Evolutionary conservation across 257 asterid species (phyloP).

Genomic region (Jaltomata sinuosa): DNA sequence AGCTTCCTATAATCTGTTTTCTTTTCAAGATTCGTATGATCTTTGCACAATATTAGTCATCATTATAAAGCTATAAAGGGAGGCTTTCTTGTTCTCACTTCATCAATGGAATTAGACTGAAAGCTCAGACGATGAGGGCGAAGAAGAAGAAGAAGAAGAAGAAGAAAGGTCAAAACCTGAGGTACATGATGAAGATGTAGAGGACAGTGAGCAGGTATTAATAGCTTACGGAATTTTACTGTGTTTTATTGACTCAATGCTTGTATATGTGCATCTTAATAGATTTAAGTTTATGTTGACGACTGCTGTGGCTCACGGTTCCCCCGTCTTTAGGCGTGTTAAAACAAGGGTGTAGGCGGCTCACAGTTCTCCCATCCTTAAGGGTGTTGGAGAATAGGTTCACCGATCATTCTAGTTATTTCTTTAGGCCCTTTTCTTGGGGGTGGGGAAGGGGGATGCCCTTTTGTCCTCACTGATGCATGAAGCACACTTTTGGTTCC

Average conservation of each 20-base stretch:
- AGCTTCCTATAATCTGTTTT: background rate
- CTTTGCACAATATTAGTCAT: background rate
- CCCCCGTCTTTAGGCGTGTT: background rate
- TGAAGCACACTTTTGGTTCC: background rate
- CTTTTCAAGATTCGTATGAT: background rate
- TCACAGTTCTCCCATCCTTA: background rate
- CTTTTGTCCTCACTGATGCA: background rate
- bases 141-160: slow-evolving; percentile 49
- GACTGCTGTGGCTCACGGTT: background rate
- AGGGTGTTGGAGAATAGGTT: background rate
- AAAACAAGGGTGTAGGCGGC: background rate
- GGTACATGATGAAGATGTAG: slow-evolving; percentile 47
- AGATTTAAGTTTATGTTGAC: background rate
- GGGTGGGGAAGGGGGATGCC: background rate
- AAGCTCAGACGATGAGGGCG: slow-evolving; percentile 80
- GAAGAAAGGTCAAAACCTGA: slow-evolving; percentile 70
- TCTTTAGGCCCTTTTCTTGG: background rate
- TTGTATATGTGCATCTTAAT: background rate
- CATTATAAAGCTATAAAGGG: background rate
- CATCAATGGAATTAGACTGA: slow-evolving; percentile 37
- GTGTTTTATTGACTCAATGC: background rate
- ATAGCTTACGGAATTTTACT: background rate
- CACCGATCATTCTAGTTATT: background rate
- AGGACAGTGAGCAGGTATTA: slow-evolving; percentile 59
- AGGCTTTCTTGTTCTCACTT: background rate